Conservation (phyloP, 2,329 filamentous ascomycete genomes). For the Pestalotiopsis sp. region DNA sequence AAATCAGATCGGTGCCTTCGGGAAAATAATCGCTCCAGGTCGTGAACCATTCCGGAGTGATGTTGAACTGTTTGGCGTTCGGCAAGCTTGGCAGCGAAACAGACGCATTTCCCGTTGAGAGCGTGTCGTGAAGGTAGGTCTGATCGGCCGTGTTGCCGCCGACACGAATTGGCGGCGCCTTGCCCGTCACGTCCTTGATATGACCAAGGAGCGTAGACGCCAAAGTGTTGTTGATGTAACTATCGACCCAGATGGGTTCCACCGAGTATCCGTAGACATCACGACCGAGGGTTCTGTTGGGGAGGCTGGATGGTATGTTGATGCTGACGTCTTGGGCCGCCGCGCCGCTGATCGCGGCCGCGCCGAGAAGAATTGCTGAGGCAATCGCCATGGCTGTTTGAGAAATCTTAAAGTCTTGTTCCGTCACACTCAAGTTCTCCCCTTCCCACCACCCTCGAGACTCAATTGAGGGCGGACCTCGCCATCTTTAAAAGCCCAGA, state of each 20-base stretch:
- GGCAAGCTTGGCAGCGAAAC: constrained; percentile 27
- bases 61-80: constrained; percentile 30
- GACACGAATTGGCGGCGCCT: constrained; percentile 34
- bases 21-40: constrained; percentile 36
- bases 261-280: constrained; percentile 38
- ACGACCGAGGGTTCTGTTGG: constrained; percentile 27
- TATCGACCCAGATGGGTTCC: constrained; percentile 36
- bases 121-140: constrained; percentile 31
- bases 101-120: constrained; percentile 30
- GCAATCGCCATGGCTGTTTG: neutral
- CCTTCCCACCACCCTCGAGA: neutral
- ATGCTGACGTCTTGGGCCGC: constrained; percentile 19
- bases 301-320: constrained; percentile 26
- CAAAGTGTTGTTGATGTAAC: constrained; percentile 31
- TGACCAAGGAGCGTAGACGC: constrained; percentile 28
- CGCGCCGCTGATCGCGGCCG: neutral
- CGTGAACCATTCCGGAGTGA: constrained; percentile 36
- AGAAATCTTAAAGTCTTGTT: too few species aligned
- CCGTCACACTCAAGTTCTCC: too few species aligned
- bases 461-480: neutral
- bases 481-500: neutral
- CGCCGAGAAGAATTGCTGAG: constrained; percentile 1
- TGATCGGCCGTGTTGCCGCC: constrained; percentile 39
- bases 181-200: constrained; percentile 32
- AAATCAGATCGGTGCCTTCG: constrained; percentile 32